These are phyloP conservation scores for Suillus decipiens DNA, from an alignment of 768 basidiomycete genomes.

Conservation along the genomic window DNA sequence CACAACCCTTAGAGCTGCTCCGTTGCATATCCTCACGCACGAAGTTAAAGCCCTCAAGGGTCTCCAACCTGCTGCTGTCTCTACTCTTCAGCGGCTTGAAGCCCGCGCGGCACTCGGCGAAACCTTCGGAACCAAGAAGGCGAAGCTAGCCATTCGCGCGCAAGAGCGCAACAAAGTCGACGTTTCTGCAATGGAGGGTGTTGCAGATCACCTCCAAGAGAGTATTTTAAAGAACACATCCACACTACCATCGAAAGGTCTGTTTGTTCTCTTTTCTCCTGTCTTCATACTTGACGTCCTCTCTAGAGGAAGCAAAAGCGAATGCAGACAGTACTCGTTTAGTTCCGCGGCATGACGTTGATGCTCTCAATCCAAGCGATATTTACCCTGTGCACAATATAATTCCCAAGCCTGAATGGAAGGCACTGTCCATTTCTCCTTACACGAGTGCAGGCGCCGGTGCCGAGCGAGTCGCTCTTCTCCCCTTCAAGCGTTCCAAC, in stretches of 20 bases:
- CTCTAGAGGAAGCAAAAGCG: conserved; percentile 66
- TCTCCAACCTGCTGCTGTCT: conserved; percentile 49
- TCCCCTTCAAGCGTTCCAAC: conserved; percentile 62
- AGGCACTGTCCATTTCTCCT: conserved; percentile 57
- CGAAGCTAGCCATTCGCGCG: conserved; percentile 81
- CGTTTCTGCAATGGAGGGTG: conserved; percentile 82
- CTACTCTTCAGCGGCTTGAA: conserved; percentile 52
- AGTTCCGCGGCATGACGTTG: conserved; percentile 72
- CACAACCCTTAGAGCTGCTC: conserved; percentile 67
- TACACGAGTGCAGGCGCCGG: conserved; percentile 54
- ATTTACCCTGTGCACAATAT: conserved; percentile 74
- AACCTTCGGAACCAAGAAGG: conserved; percentile 94
- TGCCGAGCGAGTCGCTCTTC: conserved; percentile 50
- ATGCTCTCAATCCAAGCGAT: conserved; percentile 70
- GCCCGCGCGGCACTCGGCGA: conserved; percentile 83
- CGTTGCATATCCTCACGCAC: conserved; percentile 70
- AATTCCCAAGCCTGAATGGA: conserved; percentile 81
- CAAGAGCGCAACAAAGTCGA: conserved; percentile 90
- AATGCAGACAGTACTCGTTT: conserved; percentile 64
- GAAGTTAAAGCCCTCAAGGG: conserved; percentile 85
- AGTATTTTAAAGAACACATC: conserved; percentile 75
- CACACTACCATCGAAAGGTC: conserved; percentile 70
- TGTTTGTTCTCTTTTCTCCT: conserved; percentile 22
- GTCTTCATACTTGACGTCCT: conserved; percentile 5
- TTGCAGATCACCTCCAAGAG: conserved; percentile 79